Evolutionary conservation across 2,329 filamentous ascomycete genomes (phyloP), one percentile per base, ranked within the genome.

Genomic region (Claviceps spartinae): DNA sequence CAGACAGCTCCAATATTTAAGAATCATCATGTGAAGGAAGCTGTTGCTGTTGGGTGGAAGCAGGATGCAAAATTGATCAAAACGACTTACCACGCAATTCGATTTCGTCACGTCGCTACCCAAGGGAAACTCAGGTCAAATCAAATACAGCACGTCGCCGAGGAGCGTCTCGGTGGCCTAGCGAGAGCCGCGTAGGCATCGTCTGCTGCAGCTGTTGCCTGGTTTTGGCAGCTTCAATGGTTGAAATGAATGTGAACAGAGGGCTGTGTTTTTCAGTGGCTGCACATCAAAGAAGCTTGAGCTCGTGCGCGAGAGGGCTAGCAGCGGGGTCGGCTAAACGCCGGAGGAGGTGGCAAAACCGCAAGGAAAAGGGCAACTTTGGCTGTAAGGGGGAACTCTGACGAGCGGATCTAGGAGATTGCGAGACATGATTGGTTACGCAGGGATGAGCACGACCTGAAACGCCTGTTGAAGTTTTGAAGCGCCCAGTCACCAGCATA

Each of bases 1-100:
- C 70, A 81, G 83, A 87, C 82, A 86, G 83, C 83, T 87, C 83
- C 83, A 87, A 86, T 86, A 72, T 64, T 62, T 14, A 22, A 38
- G 62, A 59, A 60, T 71, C 72, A 75, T 76, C 74, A 76, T 57
- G 51, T 56, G 64, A 41, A 6, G 36, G n/a, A 18, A 36, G 47
- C 37, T 38, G n/a, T 22, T 42, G 16, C 11, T 9, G n/a, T 30
- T 13, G 41, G 13, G 5, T 16, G 18, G 18, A 16, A 24, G 4
- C 11, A 45, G 13, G 6, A 44, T n/a, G 4, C 30, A 34, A 34
- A 4, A 34, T 34, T 34, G 30, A 34, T 34, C 30, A 11, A 20
- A 38, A 37, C 18, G 38, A 40, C 48, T 38, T 18, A 50, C 48
- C 40, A 49, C 22, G 47, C n/a, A 40, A 49, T 9, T 16, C n/a